Evolutionary conservation across 768 basidiomycete genomes (phyloP).

Genomic region (Termitomyces heimii): DNA sequence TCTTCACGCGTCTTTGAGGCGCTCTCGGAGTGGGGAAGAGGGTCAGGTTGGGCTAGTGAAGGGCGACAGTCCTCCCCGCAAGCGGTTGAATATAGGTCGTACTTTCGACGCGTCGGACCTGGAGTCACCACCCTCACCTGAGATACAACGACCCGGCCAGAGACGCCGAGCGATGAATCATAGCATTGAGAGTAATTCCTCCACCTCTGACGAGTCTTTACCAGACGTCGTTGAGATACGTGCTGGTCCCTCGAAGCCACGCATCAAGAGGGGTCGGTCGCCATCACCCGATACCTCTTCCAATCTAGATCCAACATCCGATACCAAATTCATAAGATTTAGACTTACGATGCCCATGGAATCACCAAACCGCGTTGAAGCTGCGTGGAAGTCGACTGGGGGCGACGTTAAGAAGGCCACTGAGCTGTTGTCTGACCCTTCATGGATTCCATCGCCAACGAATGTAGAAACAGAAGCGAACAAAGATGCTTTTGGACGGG

Average conservation of each 20-base stretch:
- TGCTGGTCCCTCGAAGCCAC: constrained; percentile 42
- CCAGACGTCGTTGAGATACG: constrained; percentile 38
- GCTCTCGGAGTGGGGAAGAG: constrained; percentile 31
- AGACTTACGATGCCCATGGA: constrained; percentile 56
- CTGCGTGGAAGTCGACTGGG: constrained; percentile 63
- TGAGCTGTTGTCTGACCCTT: constrained; percentile 47
- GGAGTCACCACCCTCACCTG: constrained; percentile 54
- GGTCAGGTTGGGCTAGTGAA: constrained; percentile 33
- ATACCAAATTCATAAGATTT: constrained; percentile 50
- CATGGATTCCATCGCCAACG: constrained; percentile 39
- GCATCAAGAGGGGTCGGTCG: constrained; percentile 48
- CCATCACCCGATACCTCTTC: constrained; percentile 22
- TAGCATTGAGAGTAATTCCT: constrained; percentile 37
- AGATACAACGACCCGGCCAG: constrained; percentile 46
- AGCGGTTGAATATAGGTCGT: constrained; percentile 56
- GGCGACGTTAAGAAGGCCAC: constrained; percentile 60
- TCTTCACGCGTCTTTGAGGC: constrained; percentile 51
- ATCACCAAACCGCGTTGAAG: constrained; percentile 37
- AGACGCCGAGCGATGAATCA: constrained; percentile 35
- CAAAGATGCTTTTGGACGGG: constrained; percentile 47
- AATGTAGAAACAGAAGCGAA: constrained; percentile 16
- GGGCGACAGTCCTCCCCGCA: constrained; percentile 65
- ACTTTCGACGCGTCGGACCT: constrained; percentile 30
- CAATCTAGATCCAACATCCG: constrained; percentile 23
- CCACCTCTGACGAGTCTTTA: constrained; percentile 68